Base-by-base conservation (phyloP, 176 grass and related monocot species). In the Carex kokanica region DNA sequence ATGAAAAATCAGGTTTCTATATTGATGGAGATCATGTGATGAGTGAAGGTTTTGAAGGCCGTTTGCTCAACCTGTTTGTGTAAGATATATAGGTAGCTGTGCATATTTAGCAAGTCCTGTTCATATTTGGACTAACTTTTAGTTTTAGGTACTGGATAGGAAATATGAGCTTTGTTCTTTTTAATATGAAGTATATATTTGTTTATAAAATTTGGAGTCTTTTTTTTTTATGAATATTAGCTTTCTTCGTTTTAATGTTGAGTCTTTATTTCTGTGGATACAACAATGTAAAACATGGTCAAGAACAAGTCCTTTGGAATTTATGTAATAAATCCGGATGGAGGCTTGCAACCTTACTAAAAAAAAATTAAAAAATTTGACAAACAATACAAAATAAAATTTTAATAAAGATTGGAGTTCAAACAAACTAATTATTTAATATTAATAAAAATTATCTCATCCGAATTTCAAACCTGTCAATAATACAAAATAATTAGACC, bases 31-130 rank as follows among this genome's bases (percentile, higher is more conserved):
- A 60, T 61, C n/a, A n/a, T n/a, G 78, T 43, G 31, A 60, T 40
- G 24, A 21, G 18, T 62, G 31, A 53, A 62, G 17, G 10, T 61
- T 60, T 41, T 82, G 11, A 45, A 53, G 20, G 21, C 5, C 20
- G 13, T 4, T 82, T 82, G 80, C 62, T 82, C 38, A 67, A 82
- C 7, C 16, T 82, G 38, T 82, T 82, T 82, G 59, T 31, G 29
- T 82, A 65, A 23, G 17, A 15, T 51, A 74, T 23, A 10, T 15
- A 9, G 62, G 1, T 58, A 38, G 36, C 4, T 38, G 70, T 12
- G 51, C 20, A 74, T 27, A 74, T 74, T 74, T 74, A 52, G 43
- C 20, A 51, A 74, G 70, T 25, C 27, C 8, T 74, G 62, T 64
- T 64, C 23, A 64, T 64, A 64, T 12, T 64, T 27, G 9, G 23